Evolutionary conservation across 331 rosid genomes (phyloP).

Genomic region (Saraca asoca): DNA sequence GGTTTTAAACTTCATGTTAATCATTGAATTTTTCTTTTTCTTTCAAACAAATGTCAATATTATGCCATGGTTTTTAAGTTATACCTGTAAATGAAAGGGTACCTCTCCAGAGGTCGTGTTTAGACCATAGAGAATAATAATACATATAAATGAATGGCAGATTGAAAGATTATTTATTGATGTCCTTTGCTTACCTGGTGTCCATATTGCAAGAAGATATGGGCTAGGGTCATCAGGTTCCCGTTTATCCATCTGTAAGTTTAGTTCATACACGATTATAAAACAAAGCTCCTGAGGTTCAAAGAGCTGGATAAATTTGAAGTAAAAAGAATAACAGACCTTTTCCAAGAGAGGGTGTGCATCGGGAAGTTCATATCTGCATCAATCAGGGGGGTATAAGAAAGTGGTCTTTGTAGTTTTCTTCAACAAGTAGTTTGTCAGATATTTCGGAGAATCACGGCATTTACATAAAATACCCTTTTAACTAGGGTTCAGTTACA

Average conservation of each 20-base stretch:
- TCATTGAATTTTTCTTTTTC: no score
- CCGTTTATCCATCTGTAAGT: constrained; percentile 74
- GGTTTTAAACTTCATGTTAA: no score
- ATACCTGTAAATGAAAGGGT: no score
- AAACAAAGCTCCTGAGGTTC: constrained; percentile 24
- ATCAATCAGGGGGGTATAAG: constrained; percentile 38
- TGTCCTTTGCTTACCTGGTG: constrained; percentile 68
- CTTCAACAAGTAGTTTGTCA: constrained; percentile 22
- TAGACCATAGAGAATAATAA: no score
- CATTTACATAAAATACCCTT: constrained; percentile 13
- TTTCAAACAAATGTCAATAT: no score
- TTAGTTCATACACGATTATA: constrained; percentile 24
- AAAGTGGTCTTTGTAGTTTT: constrained; percentile 28
- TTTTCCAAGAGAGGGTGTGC: constrained; percentile 83
- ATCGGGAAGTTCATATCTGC: constrained; percentile 97
- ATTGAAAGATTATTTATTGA: constrained; percentile 23
- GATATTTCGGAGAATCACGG: constrained; percentile 21
- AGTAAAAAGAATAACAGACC: constrained; percentile 48
- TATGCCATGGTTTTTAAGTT: no score
- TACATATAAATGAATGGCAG: constrained; percentile 8
- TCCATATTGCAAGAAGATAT: constrained; percentile 95
- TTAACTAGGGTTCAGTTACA: constrained; percentile 14
- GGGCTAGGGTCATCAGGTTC: constrained; percentile 98
- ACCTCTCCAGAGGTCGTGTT: no score
- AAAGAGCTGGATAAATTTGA: constrained; percentile 19